A percentile compares a stretch with the other conserved stretches of the same genome.
phyloP scores from a whole-genome alignment of 2,329 filamentous ascomycete genomes.

The Ascochyta fabae region DNA sequence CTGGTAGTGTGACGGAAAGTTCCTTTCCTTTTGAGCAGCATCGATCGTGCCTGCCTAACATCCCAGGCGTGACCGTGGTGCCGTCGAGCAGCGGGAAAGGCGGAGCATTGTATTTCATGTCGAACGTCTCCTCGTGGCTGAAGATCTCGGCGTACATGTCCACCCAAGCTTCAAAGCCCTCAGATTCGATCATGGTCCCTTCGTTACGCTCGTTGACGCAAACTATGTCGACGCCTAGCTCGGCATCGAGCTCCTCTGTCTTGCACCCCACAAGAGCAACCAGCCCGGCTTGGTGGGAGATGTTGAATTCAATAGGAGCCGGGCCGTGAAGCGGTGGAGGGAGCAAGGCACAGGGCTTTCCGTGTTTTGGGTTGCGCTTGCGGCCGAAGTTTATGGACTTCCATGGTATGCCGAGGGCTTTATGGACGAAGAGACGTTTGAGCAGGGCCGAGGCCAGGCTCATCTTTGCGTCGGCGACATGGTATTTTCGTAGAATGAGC shows the following conservation, averaged over 20 bases:
- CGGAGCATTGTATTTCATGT: constrained; percentile 64
- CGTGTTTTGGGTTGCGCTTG: constrained; percentile 58
- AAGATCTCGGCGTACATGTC: constrained; percentile 77
- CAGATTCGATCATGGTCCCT: constrained; percentile 64
- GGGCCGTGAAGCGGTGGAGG: constrained; percentile 32
- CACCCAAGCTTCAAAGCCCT: constrained; percentile 72
- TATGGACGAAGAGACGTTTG: constrained; percentile 72
- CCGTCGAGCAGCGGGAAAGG: constrained; percentile 52
- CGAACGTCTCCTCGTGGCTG: constrained; percentile 64
- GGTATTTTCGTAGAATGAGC: constrained; percentile 66
- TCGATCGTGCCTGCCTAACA: constrained; percentile 54
- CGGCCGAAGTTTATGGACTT: constrained; percentile 62
- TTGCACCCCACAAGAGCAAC: constrained; percentile 67
- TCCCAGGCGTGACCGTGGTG: constrained; percentile 46
- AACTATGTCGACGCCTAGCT: constrained; percentile 78
- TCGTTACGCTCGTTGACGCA: constrained; percentile 72
- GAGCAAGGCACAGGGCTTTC: constrained; percentile 59
- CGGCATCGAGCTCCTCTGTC: constrained; percentile 40
- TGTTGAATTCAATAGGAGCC: constrained; percentile 70
- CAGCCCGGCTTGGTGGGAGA: constrained; percentile 78
- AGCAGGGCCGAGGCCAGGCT: constrained; percentile 74
- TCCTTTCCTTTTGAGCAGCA: constrained; percentile 49
- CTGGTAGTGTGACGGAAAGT: constrained; percentile 47
- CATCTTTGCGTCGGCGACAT: constrained; percentile 76
- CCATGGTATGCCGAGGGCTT: constrained; percentile 67